Evolutionary conservation across 179 eudicot species (phyloP), one percentile per base, ranked within the genome.

Genomic region (Dionaea muscipula): DNA sequence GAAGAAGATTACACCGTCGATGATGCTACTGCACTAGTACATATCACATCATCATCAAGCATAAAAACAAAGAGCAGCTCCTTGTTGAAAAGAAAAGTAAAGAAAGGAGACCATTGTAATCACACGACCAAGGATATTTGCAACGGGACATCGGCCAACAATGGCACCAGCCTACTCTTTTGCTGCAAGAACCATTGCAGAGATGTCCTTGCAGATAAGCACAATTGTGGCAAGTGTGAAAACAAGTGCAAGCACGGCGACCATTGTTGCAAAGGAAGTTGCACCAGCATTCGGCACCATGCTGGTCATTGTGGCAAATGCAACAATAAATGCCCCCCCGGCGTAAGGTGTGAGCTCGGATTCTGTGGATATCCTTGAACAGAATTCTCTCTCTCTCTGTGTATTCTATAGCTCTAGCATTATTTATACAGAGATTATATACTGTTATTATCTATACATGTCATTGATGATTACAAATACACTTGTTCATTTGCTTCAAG

Each of bases 291-390:
- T 8, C 26, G 41, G 4, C 10, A 33, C 4, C 49, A 68, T 14
- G 1, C 25, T 4, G 14, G 16, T 7, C 53, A 75, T 13, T 75
- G 80, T 44, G 77, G 80, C 26, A 59, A 68, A 38, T 72, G 77
- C 27, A 3, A 28, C 25, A 53, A 56, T 2, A 10, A 9, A 1
- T 75, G 80, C 61, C 0, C 4, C 7, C 25, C 20, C 1, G 77
- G 80, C 17, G 31, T 28, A 3, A 22, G 15, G 14, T 75, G 80
- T 20, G 74, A 65, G 51, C 50, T 53, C 39, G 72, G 77, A 1
- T 26, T 25, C 28, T 75, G 80, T 53, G 77, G 80, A 26, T 75
- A 72, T 26, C 72, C 74, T 22, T 59, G 33, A 66, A 57, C 10
- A 31, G 35, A 31, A 31, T 6, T n/a, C n/a, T n/a, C 35, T 31